Base-by-base conservation (phyloP, 352 stramenopile genomes). In the Globisporangium alternatum region DNA sequence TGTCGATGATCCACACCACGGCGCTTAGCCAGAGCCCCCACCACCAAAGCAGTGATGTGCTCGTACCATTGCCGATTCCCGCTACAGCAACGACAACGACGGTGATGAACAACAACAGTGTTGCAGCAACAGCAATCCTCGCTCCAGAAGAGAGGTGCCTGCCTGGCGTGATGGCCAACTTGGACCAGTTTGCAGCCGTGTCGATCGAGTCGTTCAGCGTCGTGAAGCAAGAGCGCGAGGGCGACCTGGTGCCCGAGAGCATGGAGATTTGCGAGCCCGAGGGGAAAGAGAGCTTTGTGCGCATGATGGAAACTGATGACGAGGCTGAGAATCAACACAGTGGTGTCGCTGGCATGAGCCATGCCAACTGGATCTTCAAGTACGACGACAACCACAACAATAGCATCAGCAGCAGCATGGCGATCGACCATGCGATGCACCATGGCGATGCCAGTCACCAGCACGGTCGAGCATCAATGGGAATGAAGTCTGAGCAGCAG, bases 1-100 rank as follows among this genome's bases (percentile, higher is more conserved):
- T 90, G 77, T 77, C 79, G 13, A 78, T 90, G 77, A 56, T 68
- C 0, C 75, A 80, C 31, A 60, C 33, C 21, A 37, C 15, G 15
- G 9, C 33, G 15, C 9, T 48, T 15, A 21, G 6, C 45, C 22
- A 10, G 22, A 31, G 35, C 17, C 33, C 28, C 15, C 49, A 56
- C 8, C 25, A 25, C 25, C 28, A 56, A 7, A 17, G 44, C 17
- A 30, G 31, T 9, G 19, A 44, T 5, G 17, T 17, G 31, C 52
- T 57, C n/a, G 52, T n/a, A 19, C 52, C 52, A 30, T 28, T 57
- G n/a, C 19, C 51, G 51, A 41, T 25, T 28, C 17, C 35, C 35
- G 13, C 28, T 21, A 28, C 28, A 37, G 15, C 17, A 8, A n/a
- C 17, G 13, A 12, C 25, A 44, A 47, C 33, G 33, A 53, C 19